phyloP scores from a whole-genome alignment of 2,329 filamentous ascomycete species.

The Apiospora saccharicola region DNA sequence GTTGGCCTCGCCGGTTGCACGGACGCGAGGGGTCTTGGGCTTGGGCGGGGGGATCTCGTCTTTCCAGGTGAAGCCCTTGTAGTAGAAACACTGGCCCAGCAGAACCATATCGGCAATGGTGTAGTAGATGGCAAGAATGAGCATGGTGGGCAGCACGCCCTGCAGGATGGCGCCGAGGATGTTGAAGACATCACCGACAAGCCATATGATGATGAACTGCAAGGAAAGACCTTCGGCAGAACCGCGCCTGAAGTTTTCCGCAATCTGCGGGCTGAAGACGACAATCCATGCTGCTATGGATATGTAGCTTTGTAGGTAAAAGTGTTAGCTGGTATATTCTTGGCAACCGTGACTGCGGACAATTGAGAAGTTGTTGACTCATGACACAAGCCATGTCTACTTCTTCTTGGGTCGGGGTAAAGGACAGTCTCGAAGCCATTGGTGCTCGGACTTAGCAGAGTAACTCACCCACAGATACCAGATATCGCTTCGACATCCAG shows the following conservation, averaged over 20 bases:
- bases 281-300: slow-evolving; percentile 98
- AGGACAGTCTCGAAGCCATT: neutral
- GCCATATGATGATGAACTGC: slow-evolving; percentile 92
- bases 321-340: neutral
- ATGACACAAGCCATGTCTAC: neutral
- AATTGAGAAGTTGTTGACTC: neutral
- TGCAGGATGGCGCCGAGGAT: slow-evolving; percentile 92
- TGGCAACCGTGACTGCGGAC: neutral
- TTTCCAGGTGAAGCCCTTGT: slow-evolving; percentile 79
- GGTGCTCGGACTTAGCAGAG: neutral
- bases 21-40: slow-evolving; percentile 47
- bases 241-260: slow-evolving; percentile 87
- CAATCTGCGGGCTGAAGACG: slow-evolving; percentile 96
- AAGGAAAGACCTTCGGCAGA: slow-evolving; percentile 90
- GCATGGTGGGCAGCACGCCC: slow-evolving; percentile 91
- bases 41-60: slow-evolving; percentile 57
- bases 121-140: slow-evolving; percentile 93
- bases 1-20: slow-evolving; percentile 47
- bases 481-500: slow-evolving; percentile 88
- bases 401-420: neutral
- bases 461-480: slow-evolving; percentile 79
- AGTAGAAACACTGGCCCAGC: slow-evolving; percentile 92
- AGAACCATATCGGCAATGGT: slow-evolving; percentile 91
- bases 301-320: slow-evolving; percentile 71
- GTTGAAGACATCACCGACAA: slow-evolving; percentile 94